Base-by-base conservation (phyloP, 202 grass and related monocot genomes). In the Cymbopogon flexuosus region DNA sequence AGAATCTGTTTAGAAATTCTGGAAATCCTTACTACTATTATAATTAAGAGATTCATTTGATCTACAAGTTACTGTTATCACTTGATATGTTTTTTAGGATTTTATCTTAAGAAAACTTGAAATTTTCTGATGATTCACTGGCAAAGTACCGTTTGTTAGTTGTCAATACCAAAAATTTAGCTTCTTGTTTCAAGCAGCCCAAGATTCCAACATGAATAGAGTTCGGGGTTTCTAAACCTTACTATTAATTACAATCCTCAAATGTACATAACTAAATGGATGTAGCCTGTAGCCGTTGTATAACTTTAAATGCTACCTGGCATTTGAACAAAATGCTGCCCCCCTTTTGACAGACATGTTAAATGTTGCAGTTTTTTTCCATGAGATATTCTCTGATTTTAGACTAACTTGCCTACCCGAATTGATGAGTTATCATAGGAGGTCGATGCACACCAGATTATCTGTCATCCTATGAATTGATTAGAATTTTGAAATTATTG, bases 41-140 rank as follows among this genome's bases (percentile, higher is more conserved):
- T 30, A 75, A 71, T 57, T 34, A 10, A 35, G 49, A 36, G 27
- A 61, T 10, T 36, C 36, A 60, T 7, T 31, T 61, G 27, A 9
- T 45, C 11, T 68, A 22, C 41, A 45, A 43, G 41, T 80, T 68
- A 18, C 45, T 14, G 45, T 68, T 83, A 19, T 24, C 49, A 75
- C 29, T 76, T 13, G 29, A 77, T 84, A 43, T 77, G 23, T 12
- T 68, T 68, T 60, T 60, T 12, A 60, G 21, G 68, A 29, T 70
- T 42, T 3, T 59, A 68, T 37, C 35, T 34, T 22, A 58, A 11
- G 35, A 34, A 33, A 68, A 57, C 4, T 75, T 74, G 24, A 19
- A 11, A 16, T 40, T 34, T 4, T 75, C 13, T n/a, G 1, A 15
- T 75, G 40, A 60, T 29, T 65, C 35, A 5, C 30, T 22, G 14